These are phyloP conservation scores for Phoenix roebelenii DNA, from an alignment of 176 grass and related monocot species.

Conservation along the genomic window DNA sequence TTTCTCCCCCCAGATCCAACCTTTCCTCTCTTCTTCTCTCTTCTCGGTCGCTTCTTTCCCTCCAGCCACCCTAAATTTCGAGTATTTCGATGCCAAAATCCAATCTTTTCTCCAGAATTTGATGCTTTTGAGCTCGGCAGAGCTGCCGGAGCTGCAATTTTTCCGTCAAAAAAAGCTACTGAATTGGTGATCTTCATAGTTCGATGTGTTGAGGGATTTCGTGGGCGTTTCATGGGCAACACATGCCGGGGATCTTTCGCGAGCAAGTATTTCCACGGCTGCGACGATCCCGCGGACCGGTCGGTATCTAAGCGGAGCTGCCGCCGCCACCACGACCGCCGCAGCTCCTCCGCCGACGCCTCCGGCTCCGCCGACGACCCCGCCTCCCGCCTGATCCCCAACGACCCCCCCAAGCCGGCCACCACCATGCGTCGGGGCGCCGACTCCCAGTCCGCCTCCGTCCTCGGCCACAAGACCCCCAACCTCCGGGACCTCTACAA, in stretches of 20 bases:
- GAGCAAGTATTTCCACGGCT: constrained; percentile 4
- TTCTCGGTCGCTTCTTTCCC: too few relatives aligned
- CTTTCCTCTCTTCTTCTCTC: too few relatives aligned
- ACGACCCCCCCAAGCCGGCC: constrained; percentile 1
- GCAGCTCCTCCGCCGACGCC: neutral
- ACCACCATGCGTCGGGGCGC: constrained; percentile 11
- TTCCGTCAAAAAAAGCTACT: too few relatives aligned
- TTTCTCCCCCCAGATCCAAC: too few relatives aligned
- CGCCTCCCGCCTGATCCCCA: neutral
- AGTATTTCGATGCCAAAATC: too few relatives aligned
- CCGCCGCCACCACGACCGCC: neutral
- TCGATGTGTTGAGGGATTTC: too few relatives aligned
- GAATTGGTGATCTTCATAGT: too few relatives aligned
- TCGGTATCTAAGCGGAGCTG: too few relatives aligned
- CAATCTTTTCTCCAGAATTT: too few relatives aligned
- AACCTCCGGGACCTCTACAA: constrained; percentile 48
- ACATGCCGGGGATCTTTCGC: constrained; percentile 22
- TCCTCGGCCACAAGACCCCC: constrained; percentile 45
- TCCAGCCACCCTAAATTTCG: too few relatives aligned
- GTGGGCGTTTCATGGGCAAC: constrained; percentile 44
- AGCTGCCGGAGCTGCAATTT: too few relatives aligned
- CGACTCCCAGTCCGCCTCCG: constrained; percentile 20
- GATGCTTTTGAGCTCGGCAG: too few relatives aligned
- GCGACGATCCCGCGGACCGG: neutral
- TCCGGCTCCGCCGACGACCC: neutral